These are phyloP conservation scores for Suhomyces kilbournensis DNA, from an alignment of 805 yeast species.

Conservation along the genomic window DNA sequence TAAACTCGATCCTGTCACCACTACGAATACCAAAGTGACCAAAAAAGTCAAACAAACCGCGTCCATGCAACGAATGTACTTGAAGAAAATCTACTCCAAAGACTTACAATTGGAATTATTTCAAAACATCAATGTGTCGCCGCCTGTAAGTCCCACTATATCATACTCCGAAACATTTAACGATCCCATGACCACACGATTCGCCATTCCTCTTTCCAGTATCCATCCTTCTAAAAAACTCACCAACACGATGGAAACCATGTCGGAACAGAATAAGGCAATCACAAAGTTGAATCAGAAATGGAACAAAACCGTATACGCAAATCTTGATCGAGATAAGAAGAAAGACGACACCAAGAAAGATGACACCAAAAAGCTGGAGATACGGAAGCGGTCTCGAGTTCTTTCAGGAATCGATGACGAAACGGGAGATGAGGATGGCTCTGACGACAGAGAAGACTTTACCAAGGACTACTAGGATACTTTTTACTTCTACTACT, in stretches of 20 bases:
- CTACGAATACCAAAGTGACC: not conserved
- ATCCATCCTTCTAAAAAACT: not conserved
- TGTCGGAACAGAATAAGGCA: conserved; percentile 31
- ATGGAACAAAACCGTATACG: conserved; percentile 34
- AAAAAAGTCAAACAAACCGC: conserved; percentile 14
- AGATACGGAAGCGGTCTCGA: conserved; percentile 14
- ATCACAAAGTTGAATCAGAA: conserved; percentile 35
- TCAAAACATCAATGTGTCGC: conserved; percentile 11
- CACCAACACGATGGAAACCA: conserved; percentile 8
- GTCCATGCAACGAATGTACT: conserved; percentile 21
- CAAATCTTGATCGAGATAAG: not conserved
- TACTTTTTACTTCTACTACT: not conserved
- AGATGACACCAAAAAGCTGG: not conserved
- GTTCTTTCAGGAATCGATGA: conserved; percentile 9
- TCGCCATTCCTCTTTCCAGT: conserved; percentile 3
- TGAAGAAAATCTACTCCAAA: conserved; percentile 35
- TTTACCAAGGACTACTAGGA: not conserved
- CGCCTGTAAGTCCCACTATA: conserved; percentile 9
- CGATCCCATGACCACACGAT: conserved; percentile 10
- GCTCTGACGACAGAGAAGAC: conserved; percentile 1
- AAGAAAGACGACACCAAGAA: conserved; percentile 1
- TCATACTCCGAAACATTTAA: not conserved
- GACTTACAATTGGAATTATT: conserved; percentile 38
- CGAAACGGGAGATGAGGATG: conserved; percentile 10
- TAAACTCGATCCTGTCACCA: not conserved